These are phyloP conservation scores for Bruguiera gymnorhiza DNA, from an alignment of 345 rosid species.

Conservation along the genomic window DNA sequence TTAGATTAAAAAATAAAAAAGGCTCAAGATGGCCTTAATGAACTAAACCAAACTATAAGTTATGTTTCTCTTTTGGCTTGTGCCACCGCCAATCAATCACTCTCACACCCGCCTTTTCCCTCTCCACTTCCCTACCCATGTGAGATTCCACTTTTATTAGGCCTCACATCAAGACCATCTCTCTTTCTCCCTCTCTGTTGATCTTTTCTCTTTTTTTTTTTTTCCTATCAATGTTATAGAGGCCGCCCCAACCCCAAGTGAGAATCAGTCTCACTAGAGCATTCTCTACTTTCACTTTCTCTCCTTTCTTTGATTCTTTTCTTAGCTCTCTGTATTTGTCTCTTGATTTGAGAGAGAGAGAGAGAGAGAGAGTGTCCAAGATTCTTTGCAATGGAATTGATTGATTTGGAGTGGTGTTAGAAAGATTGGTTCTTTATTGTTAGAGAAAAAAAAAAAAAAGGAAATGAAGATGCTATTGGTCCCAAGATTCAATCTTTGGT, in stretches of 20 bases:
- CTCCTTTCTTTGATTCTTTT: conserved; percentile 5
- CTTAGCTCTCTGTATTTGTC: neutral
- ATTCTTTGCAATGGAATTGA: conserved; percentile 22
- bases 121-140: conserved; percentile 23
- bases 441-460: neutral
- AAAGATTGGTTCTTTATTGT: neutral
- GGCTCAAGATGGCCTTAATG: neutral
- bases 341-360: conserved; percentile 11
- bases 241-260: neutral
- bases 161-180: conserved; percentile 10
- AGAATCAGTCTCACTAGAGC: neutral
- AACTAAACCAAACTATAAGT: neutral
- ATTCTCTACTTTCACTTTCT: neutral
- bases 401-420: conserved; percentile 7
- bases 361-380: neutral
- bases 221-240: neutral
- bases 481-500: conserved; percentile 13
- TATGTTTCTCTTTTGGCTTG: too few relatives aligned
- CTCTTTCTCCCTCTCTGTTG: neutral
- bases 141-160: conserved; percentile 14
- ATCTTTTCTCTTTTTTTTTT: neutral
- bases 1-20: too few relatives aligned
- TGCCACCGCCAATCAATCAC: neutral
- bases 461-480: conserved; percentile 23
- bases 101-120: conserved; percentile 40